Base-by-base conservation (phyloP, 805 yeast genomes). In the Nakazawaea holstii region DNA sequence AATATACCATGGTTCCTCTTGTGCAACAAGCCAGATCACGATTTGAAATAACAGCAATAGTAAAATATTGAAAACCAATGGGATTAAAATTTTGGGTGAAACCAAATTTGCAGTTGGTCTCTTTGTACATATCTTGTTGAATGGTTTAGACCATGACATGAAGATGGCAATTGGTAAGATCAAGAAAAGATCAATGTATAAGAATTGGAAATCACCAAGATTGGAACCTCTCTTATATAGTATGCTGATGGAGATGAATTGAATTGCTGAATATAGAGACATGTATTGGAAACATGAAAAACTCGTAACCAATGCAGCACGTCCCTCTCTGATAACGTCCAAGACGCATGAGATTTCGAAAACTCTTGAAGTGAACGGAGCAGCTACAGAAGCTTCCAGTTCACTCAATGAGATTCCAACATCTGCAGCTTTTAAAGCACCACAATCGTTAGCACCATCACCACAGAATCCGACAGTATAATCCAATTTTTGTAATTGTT, bases 371-470 rank as follows among this genome's bases (percentile, higher is more conserved):
- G 99, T 94, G 63, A 94, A 94, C 3, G 99, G 99, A 0, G 99
- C 99, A 0, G 99, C 99, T 14, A 94, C 97, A 3, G 96, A 87
- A 0, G 99, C 99, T 61, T 94, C 99, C 0, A 98, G 99, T 62
- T 94, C 99, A 28, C 96, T 87, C 41, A 94, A 68, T 0, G 98
- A 92, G 15, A 94, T 81, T 14, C 99, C 99, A 43, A 95, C 96
- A 67, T 94, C 96, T 0, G 99, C 98, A 11, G 97, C 96, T 59
- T 92, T 94, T 49, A 94, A 71, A 0, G 99, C 99, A 55, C 99
- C 99, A 67, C 98, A 94, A 61, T 94, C 99, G 65, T 94, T 94
- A 6, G 99, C 99, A 54, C 99, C 99, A 68, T 94, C 99, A 33
- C 99, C 99, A 67, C 98, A 94, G 65, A 94, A 94, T 2, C 97